phyloP scores from a whole-genome alignment of 2,329 filamentous ascomycete species.

The Cordyceps pruinosa region DNA sequence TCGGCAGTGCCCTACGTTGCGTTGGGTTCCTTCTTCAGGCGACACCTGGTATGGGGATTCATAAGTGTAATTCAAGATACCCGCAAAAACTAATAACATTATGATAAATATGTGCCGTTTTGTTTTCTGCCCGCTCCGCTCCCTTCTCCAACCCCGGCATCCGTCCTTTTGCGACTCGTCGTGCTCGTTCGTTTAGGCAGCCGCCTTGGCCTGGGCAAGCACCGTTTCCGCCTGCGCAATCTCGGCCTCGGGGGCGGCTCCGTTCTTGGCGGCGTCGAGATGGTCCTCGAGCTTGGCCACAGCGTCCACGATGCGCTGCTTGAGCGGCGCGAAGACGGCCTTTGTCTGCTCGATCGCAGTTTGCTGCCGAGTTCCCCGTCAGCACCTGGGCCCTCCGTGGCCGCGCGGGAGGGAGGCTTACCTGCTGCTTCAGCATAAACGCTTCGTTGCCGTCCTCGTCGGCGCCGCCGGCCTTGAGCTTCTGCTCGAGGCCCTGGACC shows the following conservation, averaged over 20 bases:
- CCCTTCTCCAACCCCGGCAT: slow-evolving; percentile 16
- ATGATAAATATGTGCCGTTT: not conserved
- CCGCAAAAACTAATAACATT: slow-evolving; percentile 6
- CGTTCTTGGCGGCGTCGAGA: slow-evolving; percentile 56
- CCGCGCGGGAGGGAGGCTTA: slow-evolving; percentile 31
- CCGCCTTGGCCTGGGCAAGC: slow-evolving; percentile 41
- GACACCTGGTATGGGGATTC: not conserved
- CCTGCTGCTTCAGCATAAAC: slow-evolving; percentile 81
- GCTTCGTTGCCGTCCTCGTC: slow-evolving; percentile 67
- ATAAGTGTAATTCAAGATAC: slow-evolving; percentile 17
- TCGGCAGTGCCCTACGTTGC: no score
- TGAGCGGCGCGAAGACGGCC: slow-evolving; percentile 68
- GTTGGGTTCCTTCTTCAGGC: no score
- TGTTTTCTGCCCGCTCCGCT: not conserved
- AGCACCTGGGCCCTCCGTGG: not conserved
- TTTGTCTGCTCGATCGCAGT: slow-evolving; percentile 82
- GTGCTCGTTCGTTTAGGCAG: not conserved
- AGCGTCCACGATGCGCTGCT: slow-evolving; percentile 63
- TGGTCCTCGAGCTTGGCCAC: slow-evolving; percentile 68
- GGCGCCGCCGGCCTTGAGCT: slow-evolving; percentile 41
- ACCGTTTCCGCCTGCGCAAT: slow-evolving; percentile 49
- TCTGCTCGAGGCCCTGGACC: slow-evolving; percentile 60
- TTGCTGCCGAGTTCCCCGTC: slow-evolving; percentile 43
- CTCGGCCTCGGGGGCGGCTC: slow-evolving; percentile 40
- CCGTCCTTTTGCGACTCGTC: not conserved